These are phyloP conservation scores for Straminergon stramineum DNA, from an alignment of 225 moss, liverwort and hornwort genomes.

Conservation along the genomic window DNA sequence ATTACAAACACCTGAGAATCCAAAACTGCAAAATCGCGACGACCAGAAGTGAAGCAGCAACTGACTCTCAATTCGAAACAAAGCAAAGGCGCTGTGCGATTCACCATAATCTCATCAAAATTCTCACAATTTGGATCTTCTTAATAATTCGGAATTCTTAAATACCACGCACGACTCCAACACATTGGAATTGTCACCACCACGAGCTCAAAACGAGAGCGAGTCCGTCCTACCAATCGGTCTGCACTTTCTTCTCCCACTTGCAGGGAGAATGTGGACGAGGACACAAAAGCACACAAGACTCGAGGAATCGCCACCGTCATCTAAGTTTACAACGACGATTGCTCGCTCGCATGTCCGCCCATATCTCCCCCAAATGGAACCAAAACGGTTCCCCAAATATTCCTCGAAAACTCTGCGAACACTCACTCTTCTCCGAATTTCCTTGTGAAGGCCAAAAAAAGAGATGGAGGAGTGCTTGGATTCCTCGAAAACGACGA, in stretches of 20 bases:
- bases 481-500: neutral
- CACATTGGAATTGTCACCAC: neutral
- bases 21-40: neutral
- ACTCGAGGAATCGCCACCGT: neutral
- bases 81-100: neutral
- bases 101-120: neutral
- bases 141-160: neutral
- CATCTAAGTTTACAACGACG: neutral
- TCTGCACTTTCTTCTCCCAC: neutral
- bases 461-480: neutral
- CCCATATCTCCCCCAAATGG: neutral
- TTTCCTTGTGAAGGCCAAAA: neutral
- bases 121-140: neutral
- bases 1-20: neutral
- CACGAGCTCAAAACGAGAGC: neutral
- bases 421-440: neutral
- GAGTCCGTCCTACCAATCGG: neutral
- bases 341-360: neutral
- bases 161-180: neutral
- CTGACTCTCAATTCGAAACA: neutral
- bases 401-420: neutral
- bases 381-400: neutral
- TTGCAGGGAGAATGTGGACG: neutral
- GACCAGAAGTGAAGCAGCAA: neutral
- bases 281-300: neutral